phyloP scores from a whole-genome alignment of 192 early-diverging fungal species.

The Backusella tuberculispora region DNA sequence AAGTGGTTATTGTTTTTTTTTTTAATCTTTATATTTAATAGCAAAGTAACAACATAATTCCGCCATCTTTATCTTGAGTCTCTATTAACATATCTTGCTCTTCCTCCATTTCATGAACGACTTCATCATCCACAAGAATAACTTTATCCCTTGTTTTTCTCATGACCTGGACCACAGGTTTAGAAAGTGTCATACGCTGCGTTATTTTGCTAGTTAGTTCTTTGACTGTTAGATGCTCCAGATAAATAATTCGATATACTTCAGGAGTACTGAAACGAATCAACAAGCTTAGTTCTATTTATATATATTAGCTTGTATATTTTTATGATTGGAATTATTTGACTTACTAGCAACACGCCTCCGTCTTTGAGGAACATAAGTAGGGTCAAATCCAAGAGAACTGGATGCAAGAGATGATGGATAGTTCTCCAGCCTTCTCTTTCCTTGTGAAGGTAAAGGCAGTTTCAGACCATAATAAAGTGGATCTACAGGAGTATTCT shows the following conservation, averaged over 20 bases:
- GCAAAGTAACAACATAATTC: neutral
- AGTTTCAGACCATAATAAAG: neutral
- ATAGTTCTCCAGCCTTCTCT: neutral
- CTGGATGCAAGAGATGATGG: neutral
- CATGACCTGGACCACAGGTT: neutral
- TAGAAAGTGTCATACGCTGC: conserved; percentile 45
- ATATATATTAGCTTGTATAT: neutral
- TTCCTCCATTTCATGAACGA: conserved; percentile 63
- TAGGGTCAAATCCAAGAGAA: conserved; percentile 63
- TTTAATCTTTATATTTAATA: neutral
- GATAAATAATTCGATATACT: conserved; percentile 65
- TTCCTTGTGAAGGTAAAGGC: neutral
- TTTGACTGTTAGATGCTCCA: conserved; percentile 56
- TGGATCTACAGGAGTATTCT: neutral
- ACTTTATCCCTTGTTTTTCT: conserved; percentile 48
- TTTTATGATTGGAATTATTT: neutral
- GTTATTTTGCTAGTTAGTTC: conserved; percentile 59
- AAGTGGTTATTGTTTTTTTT: no score
- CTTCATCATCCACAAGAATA: conserved; percentile 60
- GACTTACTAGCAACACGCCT: conserved; percentile 43
- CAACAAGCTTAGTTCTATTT: conserved; percentile 57
- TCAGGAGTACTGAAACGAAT: conserved; percentile 54
- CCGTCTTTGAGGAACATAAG: conserved; percentile 58
- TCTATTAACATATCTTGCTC: conserved; percentile 67
- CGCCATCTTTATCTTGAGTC: neutral